A percentile compares a stretch with the other conserved stretches of the same genome.
These are phyloP conservation scores for Spathaspora sp. DNA, from an alignment of 805 yeast genomes.

Conservation along the genomic window DNA sequence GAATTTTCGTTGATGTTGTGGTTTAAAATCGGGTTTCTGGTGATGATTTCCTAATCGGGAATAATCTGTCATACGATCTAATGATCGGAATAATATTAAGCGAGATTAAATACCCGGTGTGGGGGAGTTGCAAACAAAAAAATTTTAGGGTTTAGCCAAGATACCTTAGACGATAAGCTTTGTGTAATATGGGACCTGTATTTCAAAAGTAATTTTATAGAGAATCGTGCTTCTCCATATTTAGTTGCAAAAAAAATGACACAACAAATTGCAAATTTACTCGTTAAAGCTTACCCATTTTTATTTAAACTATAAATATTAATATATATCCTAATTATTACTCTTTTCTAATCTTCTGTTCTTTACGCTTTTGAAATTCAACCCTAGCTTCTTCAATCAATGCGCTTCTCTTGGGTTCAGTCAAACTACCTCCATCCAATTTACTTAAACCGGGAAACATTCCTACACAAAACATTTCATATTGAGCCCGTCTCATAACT, in stretches of 20 bases:
- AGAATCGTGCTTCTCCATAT: no score
- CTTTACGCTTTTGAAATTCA: conserved; percentile 2
- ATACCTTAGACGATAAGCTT: no score
- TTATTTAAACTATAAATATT: background rate
- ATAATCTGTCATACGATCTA: background rate
- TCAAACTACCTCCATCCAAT: conserved; percentile 30
- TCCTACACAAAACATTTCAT: conserved; percentile 32
- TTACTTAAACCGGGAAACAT: conserved; percentile 29
- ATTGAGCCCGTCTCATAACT: conserved; percentile 19
- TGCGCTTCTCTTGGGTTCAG: background rate
- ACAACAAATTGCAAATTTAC: no score
- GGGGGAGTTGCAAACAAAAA: background rate
- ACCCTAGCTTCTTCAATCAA: conserved; percentile 14
- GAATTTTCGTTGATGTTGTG: background rate
- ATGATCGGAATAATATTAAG: background rate
- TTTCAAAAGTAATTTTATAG: no score
- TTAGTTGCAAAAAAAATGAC: no score
- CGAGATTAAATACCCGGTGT: background rate
- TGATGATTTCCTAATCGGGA: background rate
- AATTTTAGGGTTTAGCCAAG: no score
- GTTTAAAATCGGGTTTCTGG: background rate
- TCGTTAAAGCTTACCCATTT: background rate
- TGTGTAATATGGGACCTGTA: no score
- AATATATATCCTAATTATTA: background rate
- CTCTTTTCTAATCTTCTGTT: background rate